Evolutionary conservation across 2,329 filamentous ascomycete species (phyloP), one percentile per base, ranked within the genome.

Genomic region (Whalleya microplaca): DNA sequence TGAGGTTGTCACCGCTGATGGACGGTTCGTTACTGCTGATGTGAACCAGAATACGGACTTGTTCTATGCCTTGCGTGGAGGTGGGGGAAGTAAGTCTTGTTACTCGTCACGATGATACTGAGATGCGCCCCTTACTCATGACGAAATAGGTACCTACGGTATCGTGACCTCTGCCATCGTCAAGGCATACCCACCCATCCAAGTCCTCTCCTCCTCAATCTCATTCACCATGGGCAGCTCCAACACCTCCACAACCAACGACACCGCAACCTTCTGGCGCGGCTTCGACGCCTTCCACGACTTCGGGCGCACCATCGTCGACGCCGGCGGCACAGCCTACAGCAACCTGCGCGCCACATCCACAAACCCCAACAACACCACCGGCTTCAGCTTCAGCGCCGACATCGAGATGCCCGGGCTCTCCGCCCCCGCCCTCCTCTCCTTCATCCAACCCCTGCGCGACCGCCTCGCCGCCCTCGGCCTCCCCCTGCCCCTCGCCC

Each of bases 21-120:
- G 82, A 0, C 55, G 71, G 6, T 68, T 79, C 21, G 61, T 83
- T 0, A 77, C 72, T 3, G 82, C 80, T 1, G 76, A 75, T 44
- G 73, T 69, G 19, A 67, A 72, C 2, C 65, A 79, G 27, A 80
- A 85, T 56, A 61, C 73, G 0, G 83, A 86, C 53, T 71, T 86
- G 6, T 85, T 82, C 70, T 87, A 81, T 77, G 84, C 83, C 2
- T 69, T 84, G 3, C 72, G 76, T 41, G 81, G 81, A 10, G 81
- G 83, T 2, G 81, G 83, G 71, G 53, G 80, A 29, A 65, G 66
- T 69, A 63, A 57, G 67, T 10, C 9, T 14, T 37, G 3, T 14
- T 14, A 37, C 14, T 37, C 18, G 12, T 20, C 47, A 49, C 23
- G 5, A 37, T 27, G 9, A 27, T 9, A 4, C 23, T 41, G 5